A percentile compares a stretch with the other conserved stretches of the same genome.
These are phyloP conservation scores for Pseudocercospora vitis DNA, from an alignment of 2,329 filamentous ascomycete species.

Conservation along the genomic window DNA sequence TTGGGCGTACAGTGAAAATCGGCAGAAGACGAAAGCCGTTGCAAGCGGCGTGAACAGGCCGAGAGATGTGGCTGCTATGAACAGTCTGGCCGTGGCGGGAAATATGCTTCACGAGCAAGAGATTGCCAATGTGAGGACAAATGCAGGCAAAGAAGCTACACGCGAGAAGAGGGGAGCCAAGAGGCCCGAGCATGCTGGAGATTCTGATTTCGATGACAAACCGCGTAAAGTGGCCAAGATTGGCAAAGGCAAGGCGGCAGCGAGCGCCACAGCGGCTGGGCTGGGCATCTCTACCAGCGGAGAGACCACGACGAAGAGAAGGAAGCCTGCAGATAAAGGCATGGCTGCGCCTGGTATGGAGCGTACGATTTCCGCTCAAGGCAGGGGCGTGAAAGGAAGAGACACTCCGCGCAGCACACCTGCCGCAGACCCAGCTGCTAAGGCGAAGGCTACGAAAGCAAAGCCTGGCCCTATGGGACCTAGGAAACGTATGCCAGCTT, in stretches of 20 bases:
- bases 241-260: constrained; percentile 63
- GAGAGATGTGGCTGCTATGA: constrained; percentile 74
- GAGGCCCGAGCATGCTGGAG: constrained; percentile 60
- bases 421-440: constrained; percentile 62
- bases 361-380: constrained; percentile 61
- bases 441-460: constrained; percentile 68
- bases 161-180: constrained; percentile 71
- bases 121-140: constrained; percentile 75
- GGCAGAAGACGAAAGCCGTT: constrained; percentile 53
- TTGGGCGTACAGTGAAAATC: constrained; percentile 90
- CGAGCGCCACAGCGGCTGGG: constrained; percentile 42
- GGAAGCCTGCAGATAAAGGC: constrained; percentile 75
- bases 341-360: constrained; percentile 57
- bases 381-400: constrained; percentile 38
- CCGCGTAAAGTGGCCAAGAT: constrained; percentile 64
- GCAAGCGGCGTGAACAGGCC: constrained; percentile 70
- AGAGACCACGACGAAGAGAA: constrained; percentile 70
- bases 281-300: constrained; percentile 65
- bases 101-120: constrained; percentile 78
- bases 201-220: constrained; percentile 77
- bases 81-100: constrained; percentile 67
- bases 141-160: constrained; percentile 64
- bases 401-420: constrained; percentile 70
- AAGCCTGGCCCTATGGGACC: constrained; percentile 61
- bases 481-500: constrained; percentile 71